Percentiles rank a stretch among this genome's conserved stretches.
phyloP scores from a whole-genome alignment of 257 asterid species.

The Fraxinus pennsylvanica region DNA sequence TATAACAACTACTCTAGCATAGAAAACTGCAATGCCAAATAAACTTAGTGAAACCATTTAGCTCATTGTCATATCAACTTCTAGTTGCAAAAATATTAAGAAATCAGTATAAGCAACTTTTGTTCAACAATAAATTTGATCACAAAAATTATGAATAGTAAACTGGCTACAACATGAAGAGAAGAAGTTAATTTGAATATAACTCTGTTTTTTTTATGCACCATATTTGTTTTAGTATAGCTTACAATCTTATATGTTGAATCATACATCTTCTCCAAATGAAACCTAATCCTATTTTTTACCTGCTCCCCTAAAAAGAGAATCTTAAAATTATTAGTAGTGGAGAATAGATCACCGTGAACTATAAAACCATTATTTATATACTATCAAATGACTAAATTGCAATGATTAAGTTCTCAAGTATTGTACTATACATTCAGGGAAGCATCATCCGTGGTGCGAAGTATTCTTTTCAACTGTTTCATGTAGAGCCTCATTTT shows the following conservation, averaged over 20 bases:
- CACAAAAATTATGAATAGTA: conserved; percentile 12
- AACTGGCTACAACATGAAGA: background rate
- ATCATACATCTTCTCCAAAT: background rate
- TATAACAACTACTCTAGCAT: background rate
- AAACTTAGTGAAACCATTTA: background rate
- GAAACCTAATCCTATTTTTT: background rate
- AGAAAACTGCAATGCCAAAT: background rate
- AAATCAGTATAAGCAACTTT: conserved; percentile 2
- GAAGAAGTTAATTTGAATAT: background rate
- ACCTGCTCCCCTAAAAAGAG: conserved; percentile 6
- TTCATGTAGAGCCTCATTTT: conserved; percentile 1
- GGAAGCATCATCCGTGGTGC: background rate
- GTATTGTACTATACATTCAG: background rate
- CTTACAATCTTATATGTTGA: background rate
- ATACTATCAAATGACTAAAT: background rate
- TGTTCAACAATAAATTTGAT: conserved; percentile 12
- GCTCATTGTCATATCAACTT: conserved; percentile 12
- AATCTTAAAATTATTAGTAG: background rate
- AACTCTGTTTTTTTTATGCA: background rate
- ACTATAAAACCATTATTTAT: background rate
- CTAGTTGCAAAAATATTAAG: conserved; percentile 14
- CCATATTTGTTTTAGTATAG: background rate
- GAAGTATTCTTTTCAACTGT: background rate
- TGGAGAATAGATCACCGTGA: background rate
- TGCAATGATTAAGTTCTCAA: background rate